phyloP scores from a whole-genome alignment of 2,329 filamentous ascomycete species.

The Calonectria montana region DNA sequence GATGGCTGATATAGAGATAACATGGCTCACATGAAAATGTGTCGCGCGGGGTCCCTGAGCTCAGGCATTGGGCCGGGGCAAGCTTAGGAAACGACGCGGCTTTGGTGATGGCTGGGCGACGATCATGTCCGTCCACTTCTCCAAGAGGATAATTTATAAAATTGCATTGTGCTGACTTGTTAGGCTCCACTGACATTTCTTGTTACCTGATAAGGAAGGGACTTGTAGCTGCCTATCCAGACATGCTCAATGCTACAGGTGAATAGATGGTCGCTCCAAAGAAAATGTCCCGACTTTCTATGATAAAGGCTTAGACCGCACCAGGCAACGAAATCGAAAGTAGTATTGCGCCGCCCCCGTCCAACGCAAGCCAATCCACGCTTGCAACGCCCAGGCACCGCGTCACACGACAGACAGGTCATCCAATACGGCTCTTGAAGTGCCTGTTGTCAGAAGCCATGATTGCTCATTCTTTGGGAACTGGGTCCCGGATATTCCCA shows the following conservation, averaged over 20 bases:
- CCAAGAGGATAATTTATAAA: background rate
- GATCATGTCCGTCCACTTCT: constrained; percentile 3
- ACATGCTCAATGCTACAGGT: constrained; percentile 4
- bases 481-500: background rate
- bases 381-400: background rate
- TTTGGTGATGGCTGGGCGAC: constrained; percentile 23
- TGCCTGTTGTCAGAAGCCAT: background rate
- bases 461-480: background rate
- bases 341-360: background rate
- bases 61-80: background rate
- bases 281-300: background rate
- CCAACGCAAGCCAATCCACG: background rate
- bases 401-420: background rate
- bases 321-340: background rate
- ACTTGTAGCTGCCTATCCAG: constrained; percentile 10
- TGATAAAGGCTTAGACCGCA: background rate
- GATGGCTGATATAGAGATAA: constrained; percentile 3
- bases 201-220: constrained; percentile 7
- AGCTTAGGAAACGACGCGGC: constrained; percentile 7
- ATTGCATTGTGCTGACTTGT: constrained; percentile 1
- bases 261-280: background rate
- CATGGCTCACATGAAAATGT: constrained; percentile 12
- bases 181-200: constrained; percentile 8
- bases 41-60: constrained; percentile 12
- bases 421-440: background rate